phyloP scores from a whole-genome alignment of 2,329 filamentous ascomycete genomes.

The Hypoxylon sp. region DNA sequence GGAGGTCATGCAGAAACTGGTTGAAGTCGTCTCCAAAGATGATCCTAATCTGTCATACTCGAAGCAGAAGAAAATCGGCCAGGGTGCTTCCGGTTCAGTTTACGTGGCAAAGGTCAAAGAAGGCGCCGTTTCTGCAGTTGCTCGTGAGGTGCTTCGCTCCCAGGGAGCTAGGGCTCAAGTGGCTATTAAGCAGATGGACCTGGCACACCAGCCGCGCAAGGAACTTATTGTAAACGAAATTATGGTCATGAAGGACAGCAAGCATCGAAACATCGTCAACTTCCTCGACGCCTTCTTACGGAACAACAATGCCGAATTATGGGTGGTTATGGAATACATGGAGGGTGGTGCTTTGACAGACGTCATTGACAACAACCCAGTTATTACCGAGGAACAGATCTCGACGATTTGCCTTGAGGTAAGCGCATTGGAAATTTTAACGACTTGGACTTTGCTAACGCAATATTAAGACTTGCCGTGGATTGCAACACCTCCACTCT shows the following conservation, averaged over 20 bases:
- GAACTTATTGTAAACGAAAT: conserved; percentile 99
- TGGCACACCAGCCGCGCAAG: conserved; percentile 96
- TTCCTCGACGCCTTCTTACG: conserved; percentile 97
- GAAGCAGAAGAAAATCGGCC: conserved; percentile 99
- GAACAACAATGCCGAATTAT: conserved; percentile 95
- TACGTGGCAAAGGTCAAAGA: conserved; percentile 98
- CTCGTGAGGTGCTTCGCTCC: conserved; percentile 81
- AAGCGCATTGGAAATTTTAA: conserved; percentile 54
- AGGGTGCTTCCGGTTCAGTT: conserved; percentile 96
- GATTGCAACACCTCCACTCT: conserved; percentile 91
- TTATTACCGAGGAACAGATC: conserved; percentile 96
- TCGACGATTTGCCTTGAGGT: conserved; percentile 98
- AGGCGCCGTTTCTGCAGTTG: conserved; percentile 83
- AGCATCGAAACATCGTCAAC: conserved; percentile 98
- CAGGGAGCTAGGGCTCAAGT: conserved; percentile 90
- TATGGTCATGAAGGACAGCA: conserved; percentile 99
- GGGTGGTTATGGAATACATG: conserved; percentile 99
- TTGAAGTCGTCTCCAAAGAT: conserved; percentile 95
- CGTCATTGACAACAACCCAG: conserved; percentile 97
- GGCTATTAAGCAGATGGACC: conserved; percentile 99
- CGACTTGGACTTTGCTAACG: conserved; percentile 42
- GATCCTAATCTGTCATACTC: conserved; percentile 96
- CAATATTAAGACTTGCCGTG: conserved; percentile 84
- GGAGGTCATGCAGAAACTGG: conserved; percentile 96
- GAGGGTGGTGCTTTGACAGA: conserved; percentile 97